These are phyloP conservation scores for Fraxinus excelsior DNA, from an alignment of 257 asterid genomes.

Conservation along the genomic window DNA sequence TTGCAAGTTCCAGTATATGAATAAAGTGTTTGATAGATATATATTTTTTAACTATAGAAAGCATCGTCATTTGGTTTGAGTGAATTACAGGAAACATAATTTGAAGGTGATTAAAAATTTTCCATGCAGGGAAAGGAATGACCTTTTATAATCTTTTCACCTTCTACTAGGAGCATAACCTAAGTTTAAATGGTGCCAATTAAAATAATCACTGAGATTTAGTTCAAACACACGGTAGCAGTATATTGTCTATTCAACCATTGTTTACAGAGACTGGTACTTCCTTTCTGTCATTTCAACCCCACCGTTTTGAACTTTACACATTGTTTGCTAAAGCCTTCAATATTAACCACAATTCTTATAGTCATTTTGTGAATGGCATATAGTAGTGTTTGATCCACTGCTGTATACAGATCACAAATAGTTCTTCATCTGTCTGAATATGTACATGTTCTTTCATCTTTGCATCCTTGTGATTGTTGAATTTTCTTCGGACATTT, in stretches of 20 bases:
- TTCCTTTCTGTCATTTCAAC: background rate
- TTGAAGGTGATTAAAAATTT: background rate
- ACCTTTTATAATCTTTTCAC: background rate
- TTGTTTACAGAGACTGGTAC: background rate
- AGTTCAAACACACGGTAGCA: conserved; percentile 1
- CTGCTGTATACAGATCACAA: background rate
- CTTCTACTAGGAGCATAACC: background rate
- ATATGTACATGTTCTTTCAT: conserved; percentile 1
- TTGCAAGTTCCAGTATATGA: background rate
- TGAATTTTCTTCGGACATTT: background rate
- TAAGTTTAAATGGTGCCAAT: background rate
- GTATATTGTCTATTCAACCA: background rate
- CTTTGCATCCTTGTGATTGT: background rate
- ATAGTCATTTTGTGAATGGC: background rate
- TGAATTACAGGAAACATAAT: background rate
- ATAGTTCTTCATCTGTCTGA: background rate
- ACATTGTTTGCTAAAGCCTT: background rate
- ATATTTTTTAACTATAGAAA: background rate
- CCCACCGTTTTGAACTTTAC: background rate
- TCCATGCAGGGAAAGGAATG: too few species aligned
- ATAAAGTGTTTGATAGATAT: background rate
- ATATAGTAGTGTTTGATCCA: background rate
- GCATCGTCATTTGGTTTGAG: background rate
- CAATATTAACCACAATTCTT: background rate
- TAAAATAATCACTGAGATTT: conserved; percentile 6